These are phyloP conservation scores for Neofusicoccum umdonicola DNA, from an alignment of 2,329 filamentous ascomycete species.

Conservation along the genomic window DNA sequence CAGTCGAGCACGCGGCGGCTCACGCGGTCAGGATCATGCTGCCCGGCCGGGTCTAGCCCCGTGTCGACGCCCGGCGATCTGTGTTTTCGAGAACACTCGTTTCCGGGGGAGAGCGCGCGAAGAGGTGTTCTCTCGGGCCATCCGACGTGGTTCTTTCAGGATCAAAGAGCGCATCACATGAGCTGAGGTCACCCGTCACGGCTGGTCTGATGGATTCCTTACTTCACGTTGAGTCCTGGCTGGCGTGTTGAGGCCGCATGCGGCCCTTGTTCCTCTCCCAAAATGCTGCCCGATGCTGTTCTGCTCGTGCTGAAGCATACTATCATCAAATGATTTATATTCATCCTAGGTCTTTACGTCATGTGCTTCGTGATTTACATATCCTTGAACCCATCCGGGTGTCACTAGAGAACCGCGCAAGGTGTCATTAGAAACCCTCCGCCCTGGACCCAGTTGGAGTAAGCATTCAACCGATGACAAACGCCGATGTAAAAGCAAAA, in stretches of 20 bases:
- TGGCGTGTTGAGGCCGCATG: too few species aligned
- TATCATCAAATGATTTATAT: too few species aligned
- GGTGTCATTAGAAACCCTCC: neutral
- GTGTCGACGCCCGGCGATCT: neutral
- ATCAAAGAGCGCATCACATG: too few species aligned
- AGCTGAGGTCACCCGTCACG: too few species aligned
- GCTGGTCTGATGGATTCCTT: too few species aligned
- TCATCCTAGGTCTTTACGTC: neutral
- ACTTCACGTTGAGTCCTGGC: too few species aligned
- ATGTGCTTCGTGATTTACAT: conserved; percentile 9
- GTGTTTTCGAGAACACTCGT: neutral
- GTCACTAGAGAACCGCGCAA: neutral
- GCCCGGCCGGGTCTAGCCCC: neutral
- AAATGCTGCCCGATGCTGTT: too few species aligned
- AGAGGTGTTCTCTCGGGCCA: too few species aligned
- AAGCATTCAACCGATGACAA: neutral
- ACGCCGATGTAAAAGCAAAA: neutral
- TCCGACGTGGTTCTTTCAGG: too few species aligned
- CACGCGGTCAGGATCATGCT: neutral
- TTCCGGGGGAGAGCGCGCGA: neutral
- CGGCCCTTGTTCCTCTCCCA: too few species aligned
- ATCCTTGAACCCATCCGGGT: neutral
- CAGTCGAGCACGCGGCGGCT: neutral
- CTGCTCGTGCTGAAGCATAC: too few species aligned
- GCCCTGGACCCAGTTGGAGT: neutral